Percentiles rank a stretch among this genome's conserved stretches.
Evolutionary conservation across 805 yeast genomes (phyloP).

Genomic region (Schwanniomyces pseudopolymorphus): DNA sequence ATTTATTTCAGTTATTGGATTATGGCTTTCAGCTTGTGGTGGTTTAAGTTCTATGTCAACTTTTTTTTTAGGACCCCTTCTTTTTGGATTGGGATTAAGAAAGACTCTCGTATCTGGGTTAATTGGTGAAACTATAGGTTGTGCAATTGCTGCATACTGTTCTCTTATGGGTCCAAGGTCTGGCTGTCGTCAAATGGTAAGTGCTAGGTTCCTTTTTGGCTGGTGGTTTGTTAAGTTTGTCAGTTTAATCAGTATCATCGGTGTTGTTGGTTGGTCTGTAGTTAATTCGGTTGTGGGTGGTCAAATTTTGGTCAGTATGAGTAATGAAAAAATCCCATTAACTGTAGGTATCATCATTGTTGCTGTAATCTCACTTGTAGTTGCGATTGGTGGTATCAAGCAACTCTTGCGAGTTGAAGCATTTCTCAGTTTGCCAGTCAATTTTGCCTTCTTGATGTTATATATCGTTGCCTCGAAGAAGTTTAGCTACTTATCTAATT

Average conservation of each 20-base stretch:
- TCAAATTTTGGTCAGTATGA: constrained; percentile 67
- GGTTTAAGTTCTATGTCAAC: constrained; percentile 90
- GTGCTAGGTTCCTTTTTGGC: constrained; percentile 78
- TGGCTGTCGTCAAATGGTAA: constrained; percentile 86
- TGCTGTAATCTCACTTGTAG: constrained; percentile 58
- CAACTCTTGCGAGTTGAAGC: constrained; percentile 69
- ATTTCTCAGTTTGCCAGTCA: constrained; percentile 64
- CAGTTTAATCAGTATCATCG: constrained; percentile 67
- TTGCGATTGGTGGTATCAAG: constrained; percentile 78
- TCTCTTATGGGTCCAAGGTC: constrained; percentile 87
- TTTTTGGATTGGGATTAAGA: constrained; percentile 66
- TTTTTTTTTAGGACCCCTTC: constrained; percentile 69
- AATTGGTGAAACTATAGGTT: constrained; percentile 65
- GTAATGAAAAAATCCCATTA: constrained; percentile 64
- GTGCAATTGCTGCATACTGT: constrained; percentile 78
- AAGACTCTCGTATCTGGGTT: constrained; percentile 65
- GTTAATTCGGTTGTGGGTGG: constrained; percentile 91
- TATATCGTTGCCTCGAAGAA: constrained; percentile 60
- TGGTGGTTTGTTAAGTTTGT: constrained; percentile 82
- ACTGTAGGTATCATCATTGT: constrained; percentile 76
- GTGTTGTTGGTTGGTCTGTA: constrained; percentile 91
- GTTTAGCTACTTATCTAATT: constrained; percentile 31
- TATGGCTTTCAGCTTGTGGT: constrained; percentile 86
- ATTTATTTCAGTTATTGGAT: constrained; percentile 54
- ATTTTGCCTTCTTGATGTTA: constrained; percentile 63